Conservation (phyloP, 2,329 filamentous ascomycete species). For the Talaromyces verruculosus region DNA sequence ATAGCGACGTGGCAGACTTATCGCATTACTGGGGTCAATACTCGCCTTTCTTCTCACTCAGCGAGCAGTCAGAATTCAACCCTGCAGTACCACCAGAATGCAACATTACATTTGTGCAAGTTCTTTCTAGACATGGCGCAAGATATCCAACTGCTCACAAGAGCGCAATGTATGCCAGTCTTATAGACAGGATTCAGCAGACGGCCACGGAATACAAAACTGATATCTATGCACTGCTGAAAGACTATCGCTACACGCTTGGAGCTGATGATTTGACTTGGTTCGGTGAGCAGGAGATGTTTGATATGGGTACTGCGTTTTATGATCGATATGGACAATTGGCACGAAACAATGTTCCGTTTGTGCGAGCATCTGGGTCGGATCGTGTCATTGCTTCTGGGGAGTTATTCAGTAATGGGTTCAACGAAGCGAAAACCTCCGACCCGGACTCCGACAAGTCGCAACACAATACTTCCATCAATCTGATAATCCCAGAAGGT, state of each 20-base stretch:
- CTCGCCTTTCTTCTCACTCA: conserved; percentile 75
- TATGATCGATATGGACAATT: conserved; percentile 70
- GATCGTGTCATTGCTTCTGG: conserved; percentile 73
- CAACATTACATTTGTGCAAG: conserved; percentile 72
- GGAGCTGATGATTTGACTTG: conserved; percentile 67
- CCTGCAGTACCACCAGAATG: conserved; percentile 65
- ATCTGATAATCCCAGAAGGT: conserved; percentile 69
- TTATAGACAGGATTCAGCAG: conserved; percentile 67
- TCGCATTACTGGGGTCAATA: conserved; percentile 83
- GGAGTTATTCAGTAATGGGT: conserved; percentile 72
- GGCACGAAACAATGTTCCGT: conserved; percentile 59
- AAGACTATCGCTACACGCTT: conserved; percentile 68
- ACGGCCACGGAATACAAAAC: conserved; percentile 56
- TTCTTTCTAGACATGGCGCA: conserved; percentile 81
- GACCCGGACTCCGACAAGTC: conserved; percentile 43
- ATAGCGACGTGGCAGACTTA: conserved; percentile 44
- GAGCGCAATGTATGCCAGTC: conserved; percentile 60
- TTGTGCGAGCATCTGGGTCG: conserved; percentile 70
- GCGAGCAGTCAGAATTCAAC: conserved; percentile 60
- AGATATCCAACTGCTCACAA: conserved; percentile 75
- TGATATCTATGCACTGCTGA: conserved; percentile 65
- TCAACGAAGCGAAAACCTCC: conserved; percentile 57
- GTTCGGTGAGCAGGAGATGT: conserved; percentile 68
- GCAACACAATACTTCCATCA: conserved; percentile 55
- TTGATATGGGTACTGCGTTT: conserved; percentile 74